phyloP scores from a whole-genome alignment of 1,284 basidiomycete genomes.

The Albatrellus sp. region DNA sequence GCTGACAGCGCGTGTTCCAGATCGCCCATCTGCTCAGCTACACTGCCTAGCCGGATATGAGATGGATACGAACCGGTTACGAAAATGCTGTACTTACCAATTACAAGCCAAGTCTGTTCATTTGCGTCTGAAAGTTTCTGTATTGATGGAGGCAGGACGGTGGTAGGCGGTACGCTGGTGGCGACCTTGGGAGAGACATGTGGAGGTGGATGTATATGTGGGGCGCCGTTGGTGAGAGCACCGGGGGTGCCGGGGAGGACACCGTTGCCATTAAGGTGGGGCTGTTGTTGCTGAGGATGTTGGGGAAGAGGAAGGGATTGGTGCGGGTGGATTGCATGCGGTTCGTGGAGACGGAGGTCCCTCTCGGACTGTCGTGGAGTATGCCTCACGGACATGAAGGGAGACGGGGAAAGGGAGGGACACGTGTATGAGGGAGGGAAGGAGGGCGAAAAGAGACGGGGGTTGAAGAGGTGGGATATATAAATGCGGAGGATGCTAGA shows the following conservation, averaged over 20 bases:
- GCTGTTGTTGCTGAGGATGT: slow-evolving; percentile 21
- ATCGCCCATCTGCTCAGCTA: slow-evolving; percentile 86
- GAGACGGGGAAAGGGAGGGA: slow-evolving; percentile 10
- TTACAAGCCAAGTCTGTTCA: slow-evolving; percentile 87
- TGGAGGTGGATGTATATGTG: slow-evolving; percentile 27
- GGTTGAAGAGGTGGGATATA: slow-evolving; percentile 26
- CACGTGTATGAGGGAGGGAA: slow-evolving; percentile 13
- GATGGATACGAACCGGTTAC: slow-evolving; percentile 11
- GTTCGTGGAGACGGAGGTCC: slow-evolving; percentile 54
- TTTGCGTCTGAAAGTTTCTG: slow-evolving; percentile 75
- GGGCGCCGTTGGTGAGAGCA: slow-evolving; percentile 26
- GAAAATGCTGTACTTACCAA: slow-evolving; percentile 41
- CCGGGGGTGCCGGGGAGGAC: slow-evolving; percentile 27
- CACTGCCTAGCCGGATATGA: slow-evolving; percentile 46
- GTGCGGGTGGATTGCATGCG: slow-evolving; percentile 29
- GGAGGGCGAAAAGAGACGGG: slow-evolving; percentile 12
- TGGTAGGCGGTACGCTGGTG: slow-evolving; percentile 23
- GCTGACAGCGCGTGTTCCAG: slow-evolving; percentile 80
- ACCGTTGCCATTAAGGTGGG: slow-evolving; percentile 42
- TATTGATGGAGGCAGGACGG: slow-evolving; percentile 34
- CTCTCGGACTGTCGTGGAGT: slow-evolving; percentile 45
- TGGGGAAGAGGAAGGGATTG: slow-evolving; percentile 28
- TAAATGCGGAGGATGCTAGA: slow-evolving; percentile 22
- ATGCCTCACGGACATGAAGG: slow-evolving; percentile 50
- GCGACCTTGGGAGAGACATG: slow-evolving; percentile 28